phyloP scores from a whole-genome alignment of 345 rosid genomes.

The Gossypium rotundifolium region DNA sequence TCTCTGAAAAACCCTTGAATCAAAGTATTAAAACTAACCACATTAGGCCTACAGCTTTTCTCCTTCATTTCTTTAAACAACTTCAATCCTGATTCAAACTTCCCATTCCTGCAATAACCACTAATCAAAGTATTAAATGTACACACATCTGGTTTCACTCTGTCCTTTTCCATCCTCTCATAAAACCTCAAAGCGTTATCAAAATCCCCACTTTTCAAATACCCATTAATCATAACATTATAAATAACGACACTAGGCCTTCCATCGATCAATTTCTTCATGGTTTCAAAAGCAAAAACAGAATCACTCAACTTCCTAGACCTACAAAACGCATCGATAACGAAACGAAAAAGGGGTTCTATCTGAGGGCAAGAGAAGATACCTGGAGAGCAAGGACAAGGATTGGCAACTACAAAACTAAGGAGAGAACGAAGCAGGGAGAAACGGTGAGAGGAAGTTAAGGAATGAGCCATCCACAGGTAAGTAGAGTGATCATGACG shows the following conservation, averaged over 20 bases:
- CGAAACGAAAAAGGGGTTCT: constrained; percentile 52
- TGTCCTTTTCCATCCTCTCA: constrained; percentile 53
- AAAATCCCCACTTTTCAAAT: constrained; percentile 46
- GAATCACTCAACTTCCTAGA: constrained; percentile 57
- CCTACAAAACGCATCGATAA: constrained; percentile 48
- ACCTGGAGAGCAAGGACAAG: constrained; percentile 80
- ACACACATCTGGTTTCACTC: constrained; percentile 62
- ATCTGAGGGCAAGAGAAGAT: constrained; percentile 79
- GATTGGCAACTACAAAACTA: constrained; percentile 47
- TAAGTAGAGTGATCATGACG: constrained; percentile 74
- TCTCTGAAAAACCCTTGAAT: constrained; percentile 61
- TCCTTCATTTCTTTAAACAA: constrained; percentile 76
- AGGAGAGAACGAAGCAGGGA: constrained; percentile 50
- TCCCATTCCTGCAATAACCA: constrained; percentile 49
- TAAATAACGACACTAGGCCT: constrained; percentile 46
- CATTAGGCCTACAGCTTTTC: constrained; percentile 69
- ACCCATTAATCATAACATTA: constrained; percentile 66
- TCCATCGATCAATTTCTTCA: constrained; percentile 75
- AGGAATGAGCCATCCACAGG: constrained; percentile 72
- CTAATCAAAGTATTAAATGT: constrained; percentile 72
- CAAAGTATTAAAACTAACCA: constrained; percentile 76
- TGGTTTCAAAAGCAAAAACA: constrained; percentile 44
- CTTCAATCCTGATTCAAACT: constrained; percentile 51
- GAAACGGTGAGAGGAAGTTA: constrained; percentile 59
- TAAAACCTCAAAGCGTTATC: constrained; percentile 47